These are phyloP conservation scores for Zizania palustris DNA, from an alignment of 202 grass and related monocot genomes.

Conservation along the genomic window DNA sequence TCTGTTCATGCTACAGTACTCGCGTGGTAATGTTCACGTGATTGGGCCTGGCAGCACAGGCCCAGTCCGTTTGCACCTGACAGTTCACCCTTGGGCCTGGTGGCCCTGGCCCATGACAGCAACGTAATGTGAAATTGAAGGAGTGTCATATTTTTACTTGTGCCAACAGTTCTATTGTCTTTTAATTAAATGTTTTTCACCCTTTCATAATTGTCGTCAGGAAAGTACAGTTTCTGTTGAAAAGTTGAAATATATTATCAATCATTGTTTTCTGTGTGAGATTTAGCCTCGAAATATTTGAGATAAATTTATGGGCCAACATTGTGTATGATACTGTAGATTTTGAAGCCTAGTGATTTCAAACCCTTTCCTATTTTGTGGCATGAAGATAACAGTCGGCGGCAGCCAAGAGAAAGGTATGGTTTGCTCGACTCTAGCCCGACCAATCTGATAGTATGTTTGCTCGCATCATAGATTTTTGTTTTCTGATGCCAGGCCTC, in stretches of 20 bases:
- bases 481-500: slow-evolving; percentile 65
- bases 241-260: slow-evolving; percentile 12
- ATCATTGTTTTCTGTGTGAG: neutral
- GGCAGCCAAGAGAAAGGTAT: slow-evolving; percentile 85
- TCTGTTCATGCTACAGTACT: too few relatives aligned
- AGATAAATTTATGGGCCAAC: slow-evolving; percentile 48
- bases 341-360: slow-evolving; percentile 81
- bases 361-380: slow-evolving; percentile 93
- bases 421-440: slow-evolving; percentile 21
- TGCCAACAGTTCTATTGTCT: neutral
- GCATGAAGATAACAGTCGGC: slow-evolving; percentile 91
- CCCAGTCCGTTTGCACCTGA: too few relatives aligned
- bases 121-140: neutral
- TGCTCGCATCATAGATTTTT: slow-evolving; percentile 14
- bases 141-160: slow-evolving; percentile 15
- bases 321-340: slow-evolving; percentile 52
- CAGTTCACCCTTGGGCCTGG: too few relatives aligned
- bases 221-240: slow-evolving; percentile 14
- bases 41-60: too few relatives aligned
- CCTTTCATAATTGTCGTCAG: neutral
- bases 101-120: too few relatives aligned
- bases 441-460: slow-evolving; percentile 15
- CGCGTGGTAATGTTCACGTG: too few relatives aligned
- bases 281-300: neutral
- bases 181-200: slow-evolving; percentile 10